Evolutionary conservation across 2,329 filamentous ascomycete genomes (phyloP).

Genomic region (Penicillium sp.): DNA sequence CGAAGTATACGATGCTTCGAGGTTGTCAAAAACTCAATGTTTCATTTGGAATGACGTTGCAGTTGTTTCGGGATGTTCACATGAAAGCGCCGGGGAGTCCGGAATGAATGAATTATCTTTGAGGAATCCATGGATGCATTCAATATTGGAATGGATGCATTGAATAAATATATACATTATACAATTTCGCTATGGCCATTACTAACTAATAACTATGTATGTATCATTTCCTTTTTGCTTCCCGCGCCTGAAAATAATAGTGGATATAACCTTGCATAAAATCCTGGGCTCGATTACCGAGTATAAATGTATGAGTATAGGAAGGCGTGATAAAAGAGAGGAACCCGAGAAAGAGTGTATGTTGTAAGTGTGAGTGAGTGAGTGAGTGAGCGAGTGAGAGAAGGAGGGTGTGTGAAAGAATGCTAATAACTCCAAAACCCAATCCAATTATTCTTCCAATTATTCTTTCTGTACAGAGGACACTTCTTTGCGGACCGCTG

Average conservation of each 20-base stretch:
- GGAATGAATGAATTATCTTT: too few species aligned
- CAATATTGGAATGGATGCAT: not conserved
- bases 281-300: not conserved
- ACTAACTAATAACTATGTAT: not conserved
- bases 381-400: not conserved
- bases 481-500: slow-evolving; percentile 6
- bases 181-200: not conserved
- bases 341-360: not conserved
- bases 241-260: not conserved
- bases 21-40: too few species aligned
- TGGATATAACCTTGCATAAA: not conserved
- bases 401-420: not conserved
- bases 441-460: not conserved
- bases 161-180: not conserved
- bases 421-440: not conserved
- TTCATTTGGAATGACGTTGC: not conserved
- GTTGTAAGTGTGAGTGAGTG: too few species aligned
- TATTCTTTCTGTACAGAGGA: not conserved
- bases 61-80: not conserved
- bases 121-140: too few species aligned
- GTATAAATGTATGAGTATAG: not conserved
- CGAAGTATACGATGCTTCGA: too few species aligned
- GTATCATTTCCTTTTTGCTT: not conserved
- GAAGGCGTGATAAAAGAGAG: not conserved
- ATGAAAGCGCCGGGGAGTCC: not conserved